A percentile compares a stretch with the other conserved stretches of the same genome.
phyloP scores from a whole-genome alignment of 257 asterid genomes.

The Nyctanthes arbortristis region DNA sequence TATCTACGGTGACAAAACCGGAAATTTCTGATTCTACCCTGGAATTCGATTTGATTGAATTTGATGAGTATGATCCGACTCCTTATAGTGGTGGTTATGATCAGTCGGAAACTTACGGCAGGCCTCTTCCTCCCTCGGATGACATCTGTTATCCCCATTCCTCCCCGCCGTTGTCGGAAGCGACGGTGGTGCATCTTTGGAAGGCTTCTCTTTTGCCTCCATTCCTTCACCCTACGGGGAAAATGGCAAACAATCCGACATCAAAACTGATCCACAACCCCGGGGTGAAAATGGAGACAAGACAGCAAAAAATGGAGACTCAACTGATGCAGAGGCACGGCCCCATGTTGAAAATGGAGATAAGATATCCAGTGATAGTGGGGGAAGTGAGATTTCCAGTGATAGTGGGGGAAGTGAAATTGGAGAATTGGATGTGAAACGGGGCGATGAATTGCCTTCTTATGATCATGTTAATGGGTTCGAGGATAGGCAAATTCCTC shows the following conservation, averaged over 20 bases:
- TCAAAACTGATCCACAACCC: constrained; percentile 5
- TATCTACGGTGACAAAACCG: constrained; percentile 36
- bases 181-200: constrained; percentile 4
- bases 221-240: constrained; percentile 48
- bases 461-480: background rate
- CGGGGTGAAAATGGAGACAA: constrained; percentile 25
- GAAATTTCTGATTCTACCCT: constrained; percentile 32
- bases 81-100: constrained; percentile 87
- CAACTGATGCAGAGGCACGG: background rate
- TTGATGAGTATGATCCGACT: constrained; percentile 66
- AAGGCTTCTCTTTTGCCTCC: constrained; percentile 38
- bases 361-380: background rate
- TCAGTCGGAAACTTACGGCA: constrained; percentile 54
- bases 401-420: too few relatives aligned
- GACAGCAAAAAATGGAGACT: constrained; percentile 2
- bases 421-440: too few relatives aligned
- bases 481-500: constrained; percentile 20
- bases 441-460: too few relatives aligned
- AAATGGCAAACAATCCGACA: constrained; percentile 20
- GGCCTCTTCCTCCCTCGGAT: constrained; percentile 78
- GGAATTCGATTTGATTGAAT: constrained; percentile 40
- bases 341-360: constrained; percentile 16
- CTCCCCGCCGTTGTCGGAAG: constrained; percentile 26
- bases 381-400: background rate
- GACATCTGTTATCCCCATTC: constrained; percentile 65